Evolutionary conservation across 805 yeast species (phyloP).

Genomic region (Wickerhamiella siamensis): DNA sequence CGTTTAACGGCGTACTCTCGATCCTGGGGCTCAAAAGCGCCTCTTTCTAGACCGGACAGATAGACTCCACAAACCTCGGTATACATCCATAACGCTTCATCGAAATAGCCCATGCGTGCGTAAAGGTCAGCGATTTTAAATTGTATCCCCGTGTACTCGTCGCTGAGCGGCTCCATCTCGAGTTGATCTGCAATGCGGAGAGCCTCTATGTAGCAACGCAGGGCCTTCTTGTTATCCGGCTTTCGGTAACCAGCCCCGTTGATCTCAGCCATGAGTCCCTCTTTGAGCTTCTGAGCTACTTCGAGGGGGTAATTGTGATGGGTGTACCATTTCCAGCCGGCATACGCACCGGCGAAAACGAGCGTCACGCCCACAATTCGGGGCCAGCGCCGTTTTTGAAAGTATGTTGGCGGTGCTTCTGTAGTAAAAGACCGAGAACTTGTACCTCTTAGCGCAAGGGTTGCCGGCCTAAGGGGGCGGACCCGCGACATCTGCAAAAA

Average conservation of each 20-base stretch:
- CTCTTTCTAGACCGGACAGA: slow-evolving; percentile 37
- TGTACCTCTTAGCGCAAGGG: no score
- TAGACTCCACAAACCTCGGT: slow-evolving; percentile 43
- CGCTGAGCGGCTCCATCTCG: slow-evolving; percentile 43
- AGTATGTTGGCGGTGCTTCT: not conserved
- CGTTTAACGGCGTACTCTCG: slow-evolving; percentile 53
- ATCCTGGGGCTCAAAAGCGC: slow-evolving; percentile 26
- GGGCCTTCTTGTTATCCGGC: slow-evolving; percentile 50
- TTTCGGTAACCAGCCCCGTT: slow-evolving; percentile 38
- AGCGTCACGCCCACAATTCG: not conserved
- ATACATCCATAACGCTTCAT: slow-evolving; percentile 55
- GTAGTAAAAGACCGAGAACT: not conserved
- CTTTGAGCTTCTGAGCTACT: slow-evolving; percentile 58
- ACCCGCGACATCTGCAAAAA: no score
- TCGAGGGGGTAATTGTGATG: slow-evolving; percentile 33
- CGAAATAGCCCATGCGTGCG: slow-evolving; percentile 46
- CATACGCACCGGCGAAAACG: slow-evolving; percentile 8
- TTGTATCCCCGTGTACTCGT: slow-evolving; percentile 84
- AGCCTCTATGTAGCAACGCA: slow-evolving; percentile 61
- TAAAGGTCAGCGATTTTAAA: slow-evolving; percentile 78
- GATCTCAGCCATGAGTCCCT: slow-evolving; percentile 74
- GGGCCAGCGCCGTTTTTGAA: not conserved
- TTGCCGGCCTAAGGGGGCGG: no score
- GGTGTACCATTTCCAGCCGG: slow-evolving; percentile 19
- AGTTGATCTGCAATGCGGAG: slow-evolving; percentile 44